phyloP scores from a whole-genome alignment of 116 monocot species.

The Trichopus zeylanicus region DNA sequence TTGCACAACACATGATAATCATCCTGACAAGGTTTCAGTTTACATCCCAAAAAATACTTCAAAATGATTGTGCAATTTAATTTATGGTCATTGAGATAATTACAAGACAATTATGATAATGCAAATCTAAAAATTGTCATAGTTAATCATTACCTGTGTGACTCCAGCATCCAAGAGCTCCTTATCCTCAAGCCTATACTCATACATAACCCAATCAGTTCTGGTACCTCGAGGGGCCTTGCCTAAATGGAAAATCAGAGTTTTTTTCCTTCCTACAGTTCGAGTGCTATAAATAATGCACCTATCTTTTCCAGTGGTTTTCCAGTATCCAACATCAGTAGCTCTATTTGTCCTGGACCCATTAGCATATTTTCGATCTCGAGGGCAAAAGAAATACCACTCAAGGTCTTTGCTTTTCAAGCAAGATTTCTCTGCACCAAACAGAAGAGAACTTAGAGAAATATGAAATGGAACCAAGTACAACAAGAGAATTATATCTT shows the following conservation, averaged over 20 bases:
- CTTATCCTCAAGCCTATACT: conserved; percentile 46
- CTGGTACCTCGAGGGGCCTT: conserved; percentile 43
- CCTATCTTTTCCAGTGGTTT: conserved; percentile 69
- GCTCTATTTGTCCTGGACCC: conserved; percentile 52
- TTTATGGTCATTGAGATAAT: too few relatives aligned
- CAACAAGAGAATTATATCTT: neutral
- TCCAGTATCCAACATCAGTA: conserved; percentile 70
- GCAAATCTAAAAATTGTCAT: too few relatives aligned
- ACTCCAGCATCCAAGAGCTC: conserved; percentile 22
- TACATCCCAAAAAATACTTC: too few relatives aligned
- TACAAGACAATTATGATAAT: too few relatives aligned
- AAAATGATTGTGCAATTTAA: too few relatives aligned
- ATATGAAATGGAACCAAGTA: neutral
- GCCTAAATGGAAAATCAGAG: conserved; percentile 59
- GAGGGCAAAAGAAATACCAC: conserved; percentile 81
- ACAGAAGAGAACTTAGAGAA: neutral
- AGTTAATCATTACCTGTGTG: conserved; percentile 23
- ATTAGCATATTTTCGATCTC: conserved; percentile 45
- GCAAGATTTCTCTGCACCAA: conserved; percentile 41
- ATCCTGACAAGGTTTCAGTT: too few relatives aligned
- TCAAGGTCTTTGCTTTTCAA: conserved; percentile 43
- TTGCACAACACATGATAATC: too few relatives aligned
- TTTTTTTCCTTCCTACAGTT: conserved; percentile 58
- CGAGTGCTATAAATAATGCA: conserved; percentile 24
- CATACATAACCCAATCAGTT: conserved; percentile 86